A percentile compares a stretch with the other conserved stretches of the same genome.
phyloP scores from a whole-genome alignment of 768 basidiomycete species.

The Amanita subjunquillea region DNA sequence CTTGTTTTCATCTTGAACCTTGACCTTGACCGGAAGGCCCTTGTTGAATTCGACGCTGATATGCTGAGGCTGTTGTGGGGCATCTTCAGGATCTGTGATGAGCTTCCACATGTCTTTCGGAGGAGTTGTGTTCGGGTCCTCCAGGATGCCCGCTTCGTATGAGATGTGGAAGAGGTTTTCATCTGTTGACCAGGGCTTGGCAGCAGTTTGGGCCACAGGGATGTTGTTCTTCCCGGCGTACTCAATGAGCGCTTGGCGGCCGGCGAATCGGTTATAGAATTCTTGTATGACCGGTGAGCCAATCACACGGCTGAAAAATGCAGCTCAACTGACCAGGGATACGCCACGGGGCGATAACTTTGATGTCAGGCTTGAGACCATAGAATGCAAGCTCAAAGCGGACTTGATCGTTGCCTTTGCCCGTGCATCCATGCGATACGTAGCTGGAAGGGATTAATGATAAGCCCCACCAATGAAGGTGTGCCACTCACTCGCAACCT shows the following conservation, averaged over 20 bases:
- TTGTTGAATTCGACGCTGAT: conserved; percentile 78
- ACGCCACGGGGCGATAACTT: conserved; percentile 98
- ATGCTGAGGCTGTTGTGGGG: conserved; percentile 69
- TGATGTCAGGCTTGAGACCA: conserved; percentile 96
- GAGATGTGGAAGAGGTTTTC: conserved; percentile 99
- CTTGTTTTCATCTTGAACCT: conserved; percentile 40
- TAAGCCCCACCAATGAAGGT: neutral
- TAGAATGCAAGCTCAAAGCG: conserved; percentile 99
- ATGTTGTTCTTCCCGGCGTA: conserved; percentile 85
- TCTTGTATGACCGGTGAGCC: conserved; percentile 30
- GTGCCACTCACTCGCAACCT: conserved; percentile 79
- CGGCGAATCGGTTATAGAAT: conserved; percentile 97
- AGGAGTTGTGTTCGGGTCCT: conserved; percentile 91
- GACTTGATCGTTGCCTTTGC: conserved; percentile 99
- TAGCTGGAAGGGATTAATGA: conserved; percentile 38
- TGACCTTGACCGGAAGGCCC: conserved; percentile 83
- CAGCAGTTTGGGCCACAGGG: conserved; percentile 88
- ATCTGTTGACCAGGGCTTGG: conserved; percentile 99
- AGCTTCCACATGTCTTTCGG: conserved; percentile 99
- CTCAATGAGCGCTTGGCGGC: conserved; percentile 84
- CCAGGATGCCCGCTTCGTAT: conserved; percentile 98
- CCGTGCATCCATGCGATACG: conserved; percentile 97
- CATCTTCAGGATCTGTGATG: conserved; percentile 71
- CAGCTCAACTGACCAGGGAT: conserved; percentile 56
- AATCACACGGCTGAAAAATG: neutral